Evolutionary conservation across 2,329 filamentous ascomycete species (phyloP).

Genomic region (Paecilomyces sp.): DNA sequence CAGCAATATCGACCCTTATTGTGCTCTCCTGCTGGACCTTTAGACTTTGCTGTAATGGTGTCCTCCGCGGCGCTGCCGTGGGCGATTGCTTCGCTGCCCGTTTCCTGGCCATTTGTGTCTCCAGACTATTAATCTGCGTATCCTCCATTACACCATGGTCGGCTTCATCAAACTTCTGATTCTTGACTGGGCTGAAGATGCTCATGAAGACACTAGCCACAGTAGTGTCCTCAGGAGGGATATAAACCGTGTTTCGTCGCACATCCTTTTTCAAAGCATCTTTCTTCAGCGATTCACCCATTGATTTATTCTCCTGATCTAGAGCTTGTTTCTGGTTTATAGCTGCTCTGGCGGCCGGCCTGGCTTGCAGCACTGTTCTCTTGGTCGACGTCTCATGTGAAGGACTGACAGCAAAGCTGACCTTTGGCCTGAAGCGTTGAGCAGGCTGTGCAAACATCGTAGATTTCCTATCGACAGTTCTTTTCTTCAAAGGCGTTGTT

Average conservation of each 20-base stretch:
- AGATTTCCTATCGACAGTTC: conserved; percentile 15
- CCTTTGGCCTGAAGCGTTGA: conserved; percentile 30
- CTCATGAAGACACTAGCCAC: conserved; percentile 38
- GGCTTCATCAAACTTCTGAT: conserved; percentile 4
- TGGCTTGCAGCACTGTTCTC: conserved; percentile 4
- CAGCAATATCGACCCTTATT: conserved; percentile 40
- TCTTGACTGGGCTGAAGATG: conserved; percentile 35
- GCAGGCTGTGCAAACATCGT: conserved; percentile 33
- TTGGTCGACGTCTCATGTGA: conserved; percentile 9
- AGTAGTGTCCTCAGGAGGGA: conserved; percentile 35
- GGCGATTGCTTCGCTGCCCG: conserved; percentile 18
- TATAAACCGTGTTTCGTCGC: conserved; percentile 33
- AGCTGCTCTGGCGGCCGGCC: not conserved
- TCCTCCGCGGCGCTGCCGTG: conserved; percentile 22
- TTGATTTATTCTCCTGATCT: conserved; percentile 9
- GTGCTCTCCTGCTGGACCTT: conserved; percentile 34
- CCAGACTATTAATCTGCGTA: conserved; percentile 23
- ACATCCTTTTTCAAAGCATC: conserved; percentile 22
- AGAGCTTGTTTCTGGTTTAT: conserved; percentile 5
- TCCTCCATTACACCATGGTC: conserved; percentile 8
- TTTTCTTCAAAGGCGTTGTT: conserved; percentile 11
- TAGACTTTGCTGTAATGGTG: conserved; percentile 41
- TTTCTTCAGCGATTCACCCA: conserved; percentile 7
- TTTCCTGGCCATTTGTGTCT: conserved; percentile 26
- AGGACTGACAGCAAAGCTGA: conserved; percentile 17